A percentile compares a stretch with the other conserved stretches of the same genome.
These are phyloP conservation scores for Eremothecium gossypii DNA, from an alignment of 1,139 yeast genomes.

Conservation along the genomic window DNA sequence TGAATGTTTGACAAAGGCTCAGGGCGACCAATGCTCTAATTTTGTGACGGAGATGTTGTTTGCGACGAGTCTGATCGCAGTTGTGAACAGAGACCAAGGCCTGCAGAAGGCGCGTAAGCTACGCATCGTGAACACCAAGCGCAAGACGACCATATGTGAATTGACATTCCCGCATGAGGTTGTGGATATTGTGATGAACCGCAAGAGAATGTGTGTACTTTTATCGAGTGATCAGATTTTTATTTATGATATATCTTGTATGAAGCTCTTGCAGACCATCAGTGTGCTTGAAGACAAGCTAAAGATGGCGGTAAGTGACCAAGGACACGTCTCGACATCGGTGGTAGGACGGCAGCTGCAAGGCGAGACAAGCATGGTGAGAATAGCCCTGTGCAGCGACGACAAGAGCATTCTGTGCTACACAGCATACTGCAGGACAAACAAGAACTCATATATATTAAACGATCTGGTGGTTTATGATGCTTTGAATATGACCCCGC, in stretches of 20 bases:
- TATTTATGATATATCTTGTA: constrained; percentile 65
- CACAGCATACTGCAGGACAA: constrained; percentile 19
- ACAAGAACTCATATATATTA: constrained; percentile 14
- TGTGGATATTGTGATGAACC: constrained; percentile 52
- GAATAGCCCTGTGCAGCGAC: constrained; percentile 24
- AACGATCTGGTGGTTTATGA: constrained; percentile 42
- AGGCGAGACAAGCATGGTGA: constrained; percentile 9
- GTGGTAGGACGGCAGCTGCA: constrained; percentile 6
- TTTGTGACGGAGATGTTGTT: constrained; percentile 54
- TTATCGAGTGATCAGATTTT: constrained; percentile 54
- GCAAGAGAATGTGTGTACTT: constrained; percentile 55
- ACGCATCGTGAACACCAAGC: constrained; percentile 58
- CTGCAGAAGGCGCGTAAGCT: constrained; percentile 39
- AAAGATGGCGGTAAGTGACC: constrained; percentile 6
- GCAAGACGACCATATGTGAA: constrained; percentile 35
- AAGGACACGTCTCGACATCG: constrained; percentile 1
- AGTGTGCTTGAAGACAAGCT: constrained; percentile 29
- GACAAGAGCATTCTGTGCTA: constrained; percentile 26
- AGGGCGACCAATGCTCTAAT: constrained; percentile 3
- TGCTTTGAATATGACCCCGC: constrained; percentile 45
- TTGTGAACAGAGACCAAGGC: constrained; percentile 40
- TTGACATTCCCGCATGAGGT: constrained; percentile 57
- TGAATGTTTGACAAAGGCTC: neutral
- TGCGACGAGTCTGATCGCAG: constrained; percentile 58
- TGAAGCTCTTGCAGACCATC: constrained; percentile 55